Evolutionary conservation across 2,329 filamentous ascomycete genomes (phyloP).

Genomic region (Rachicladosporium sp.): DNA sequence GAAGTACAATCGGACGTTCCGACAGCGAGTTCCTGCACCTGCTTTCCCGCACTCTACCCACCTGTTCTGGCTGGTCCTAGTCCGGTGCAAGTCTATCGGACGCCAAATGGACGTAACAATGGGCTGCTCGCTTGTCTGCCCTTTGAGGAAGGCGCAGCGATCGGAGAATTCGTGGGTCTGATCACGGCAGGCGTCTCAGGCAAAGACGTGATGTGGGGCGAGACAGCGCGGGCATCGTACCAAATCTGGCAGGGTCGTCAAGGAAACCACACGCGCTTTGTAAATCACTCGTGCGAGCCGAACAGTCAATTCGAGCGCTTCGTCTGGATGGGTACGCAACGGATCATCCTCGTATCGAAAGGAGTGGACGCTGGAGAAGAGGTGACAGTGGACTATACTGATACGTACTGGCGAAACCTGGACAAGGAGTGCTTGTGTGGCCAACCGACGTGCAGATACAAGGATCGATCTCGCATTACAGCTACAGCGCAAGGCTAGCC

Average conservation of each 20-base stretch:
- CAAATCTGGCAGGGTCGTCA: conserved; percentile 47
- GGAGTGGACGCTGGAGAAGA: conserved; percentile 42
- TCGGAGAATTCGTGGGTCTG: conserved; percentile 45
- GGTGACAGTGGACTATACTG: conserved; percentile 47
- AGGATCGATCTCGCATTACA: conserved; percentile 3
- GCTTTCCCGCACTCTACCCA: conserved; percentile 43
- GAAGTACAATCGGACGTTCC: conserved; percentile 40
- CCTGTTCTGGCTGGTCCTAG: conserved; percentile 26
- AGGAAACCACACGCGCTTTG: conserved; percentile 47
- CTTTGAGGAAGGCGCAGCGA: conserved; percentile 40
- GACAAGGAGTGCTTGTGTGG: conserved; percentile 45
- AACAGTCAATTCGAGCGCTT: conserved; percentile 47
- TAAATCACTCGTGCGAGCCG: conserved; percentile 46
- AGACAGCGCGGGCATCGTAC: conserved; percentile 34
- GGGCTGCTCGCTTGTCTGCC: conserved; percentile 36
- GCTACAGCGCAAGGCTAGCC: conserved; percentile 1
- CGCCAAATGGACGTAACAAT: conserved; percentile 42
- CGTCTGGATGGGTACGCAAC: conserved; percentile 43
- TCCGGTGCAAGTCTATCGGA: conserved; percentile 43
- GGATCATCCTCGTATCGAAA: conserved; percentile 44
- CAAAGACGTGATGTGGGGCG: conserved; percentile 41
- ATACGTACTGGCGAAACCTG: conserved; percentile 43
- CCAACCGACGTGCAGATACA: conserved; percentile 39
- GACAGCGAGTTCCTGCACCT: conserved; percentile 38
- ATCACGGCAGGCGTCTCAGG: conserved; percentile 41